Base-by-base conservation (phyloP, 495 filamentous ascomycete species). In the Trichoderma gamsii region DNA sequence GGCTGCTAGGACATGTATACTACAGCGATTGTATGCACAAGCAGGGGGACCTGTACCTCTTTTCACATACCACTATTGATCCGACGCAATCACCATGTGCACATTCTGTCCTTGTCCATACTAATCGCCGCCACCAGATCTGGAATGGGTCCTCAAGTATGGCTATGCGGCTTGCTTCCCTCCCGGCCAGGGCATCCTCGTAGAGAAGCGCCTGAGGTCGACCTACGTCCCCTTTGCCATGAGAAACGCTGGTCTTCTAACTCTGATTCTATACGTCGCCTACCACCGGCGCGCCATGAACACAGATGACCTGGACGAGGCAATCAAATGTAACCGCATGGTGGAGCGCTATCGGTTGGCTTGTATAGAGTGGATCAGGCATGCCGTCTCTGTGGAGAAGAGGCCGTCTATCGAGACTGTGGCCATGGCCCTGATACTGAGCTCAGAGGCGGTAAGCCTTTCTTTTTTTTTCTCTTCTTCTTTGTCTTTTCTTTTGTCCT, bases 71-170 rank as follows among this genome's bases (percentile, higher is more conserved):
- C 44, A 3, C 13, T 49, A 15, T 3, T n/a, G n/a, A n/a, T 12
- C 44, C 5, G 44, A 52, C 18, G 4, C 18, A 52, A n/a, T 6
- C 1, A 51, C 46, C 15, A 51, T 18, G 29, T 29, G 29, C 49
- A n/a, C 18, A 46, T 15, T 6, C 49, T 25, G 49, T 8, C 49
- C 18, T 52, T 23, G 16, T 23, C 8, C 25, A 5, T 38, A 38
- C 35, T 38, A 38, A 38, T 38, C 35, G 7, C 52, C 56, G 23
- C 11, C 9, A 15, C 56, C 15, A 61, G 56, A 29, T 21, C 23
- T 61, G 12, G 56, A 61, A 1, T 61, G 56, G 56, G 56, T 61
- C 23, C 25, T 61, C 56, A 61, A 27, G 23, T 61, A 61, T 18
- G 56, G 56, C 56, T 61, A 61, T 6, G 25, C 27, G 16, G 5